Base-by-base conservation (phyloP, 805 yeast genomes). In the Metschnikowia sp. region DNA sequence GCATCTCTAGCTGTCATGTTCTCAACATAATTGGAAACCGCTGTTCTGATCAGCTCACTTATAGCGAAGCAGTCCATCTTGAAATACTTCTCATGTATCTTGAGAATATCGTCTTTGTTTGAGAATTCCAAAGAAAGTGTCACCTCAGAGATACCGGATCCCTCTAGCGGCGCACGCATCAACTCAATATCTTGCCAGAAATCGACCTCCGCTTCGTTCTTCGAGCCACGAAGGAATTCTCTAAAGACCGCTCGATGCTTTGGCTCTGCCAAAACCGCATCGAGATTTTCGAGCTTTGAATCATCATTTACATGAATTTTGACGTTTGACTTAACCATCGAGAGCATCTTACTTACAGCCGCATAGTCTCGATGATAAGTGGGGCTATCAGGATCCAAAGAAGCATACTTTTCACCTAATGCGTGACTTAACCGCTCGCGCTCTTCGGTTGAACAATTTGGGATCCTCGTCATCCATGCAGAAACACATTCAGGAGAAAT, bases 81-180 rank as follows among this genome's bases (percentile, higher is more conserved):
- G 47, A 79, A 79, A 51, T 70, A 82, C 9, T 62, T 64, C 6
- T 66, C 46, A 54, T 72, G 80, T 3, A 86, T 78, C 12, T 65
- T 72, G 8, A 65, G 60, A 9, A 86, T 74, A 47, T 84, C 90
- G 7, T 76, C 79, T 3, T 70, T 63, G 41, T 77, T 80, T 0
- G 78, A 63, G 42, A 76, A 66, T 47, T 75, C 79, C 11, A 70
- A 56, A 2, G 71, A 67, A 5, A 74, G 50, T 1, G 71, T 57
- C 49, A 76, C 60, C 34, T 55, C 64, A 41, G 63, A 45, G 5
- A 59, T 46, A 22, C 58, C 47, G 19, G 59, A 36, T 48, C 78
- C 86, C 51, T 83, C 88, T 13, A 90, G 63, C 0, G 97, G 96
- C 41, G 86, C 86, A 55, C 82, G 80, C 34, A 88, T 75, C 0